Conservation (phyloP, 1,284 basidiomycete species). For the Ganoderma resinaceum region DNA sequence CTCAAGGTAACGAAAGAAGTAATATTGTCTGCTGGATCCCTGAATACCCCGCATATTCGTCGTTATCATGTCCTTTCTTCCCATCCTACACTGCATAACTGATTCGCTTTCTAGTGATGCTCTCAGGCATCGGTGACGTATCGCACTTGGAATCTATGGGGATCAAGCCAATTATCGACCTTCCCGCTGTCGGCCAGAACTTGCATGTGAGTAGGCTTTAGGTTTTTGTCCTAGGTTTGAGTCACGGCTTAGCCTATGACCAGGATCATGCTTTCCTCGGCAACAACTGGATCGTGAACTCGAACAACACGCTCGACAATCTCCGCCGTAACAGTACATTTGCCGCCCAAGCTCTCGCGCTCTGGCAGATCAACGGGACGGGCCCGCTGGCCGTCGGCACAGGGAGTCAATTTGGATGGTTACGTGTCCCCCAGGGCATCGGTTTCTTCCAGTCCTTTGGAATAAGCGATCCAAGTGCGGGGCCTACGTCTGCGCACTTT, state of each 20-base stretch:
- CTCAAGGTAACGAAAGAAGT: constrained; percentile 33
- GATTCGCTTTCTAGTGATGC: constrained; percentile 20
- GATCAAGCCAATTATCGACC: constrained; percentile 41
- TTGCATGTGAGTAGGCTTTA: constrained; percentile 33
- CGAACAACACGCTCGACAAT: constrained; percentile 30
- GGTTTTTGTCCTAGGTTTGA: not conserved
- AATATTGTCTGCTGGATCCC: constrained; percentile 42
- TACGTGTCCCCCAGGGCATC: constrained; percentile 15
- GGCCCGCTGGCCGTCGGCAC: constrained; percentile 7
- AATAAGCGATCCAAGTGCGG: constrained; percentile 27
- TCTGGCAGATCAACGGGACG: constrained; percentile 24
- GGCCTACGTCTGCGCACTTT: constrained; percentile 27
- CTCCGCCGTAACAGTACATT: constrained; percentile 23
- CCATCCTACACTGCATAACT: no score
- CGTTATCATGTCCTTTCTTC: constrained; percentile 18
- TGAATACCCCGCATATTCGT: constrained; percentile 49
- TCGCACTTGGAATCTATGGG: constrained; percentile 39
- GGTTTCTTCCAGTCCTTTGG: constrained; percentile 6
- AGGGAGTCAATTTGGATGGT: constrained; percentile 15
- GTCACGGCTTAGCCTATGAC: not conserved
- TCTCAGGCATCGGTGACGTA: constrained; percentile 51
- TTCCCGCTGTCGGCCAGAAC: constrained; percentile 48
- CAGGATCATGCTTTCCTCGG: constrained; percentile 40
- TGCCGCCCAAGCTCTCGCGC: constrained; percentile 16
- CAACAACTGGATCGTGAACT: constrained; percentile 26